These are phyloP conservation scores for Claviceps lovelessii DNA, from an alignment of 2,329 filamentous ascomycete genomes.

Conservation along the genomic window DNA sequence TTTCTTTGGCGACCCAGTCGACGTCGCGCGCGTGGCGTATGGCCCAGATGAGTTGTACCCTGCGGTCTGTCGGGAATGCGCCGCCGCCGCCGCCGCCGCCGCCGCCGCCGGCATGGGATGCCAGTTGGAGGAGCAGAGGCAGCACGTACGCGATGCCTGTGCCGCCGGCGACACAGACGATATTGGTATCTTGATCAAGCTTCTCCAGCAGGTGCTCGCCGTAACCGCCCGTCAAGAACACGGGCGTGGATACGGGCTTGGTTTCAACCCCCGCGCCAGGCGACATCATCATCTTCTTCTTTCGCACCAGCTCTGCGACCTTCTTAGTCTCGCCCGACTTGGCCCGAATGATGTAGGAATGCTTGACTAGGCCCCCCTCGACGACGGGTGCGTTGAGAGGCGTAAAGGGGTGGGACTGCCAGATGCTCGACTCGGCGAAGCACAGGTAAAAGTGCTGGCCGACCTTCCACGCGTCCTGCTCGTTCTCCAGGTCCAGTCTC, in stretches of 20 bases:
- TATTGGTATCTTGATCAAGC: slow-evolving; percentile 25
- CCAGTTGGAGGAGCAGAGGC: slow-evolving; percentile 20
- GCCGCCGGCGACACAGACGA: slow-evolving; percentile 26
- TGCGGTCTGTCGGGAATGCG: slow-evolving; percentile 28
- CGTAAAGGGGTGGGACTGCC: slow-evolving; percentile 62
- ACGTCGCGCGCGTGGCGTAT: slow-evolving; percentile 40
- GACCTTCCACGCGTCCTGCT: slow-evolving; percentile 45
- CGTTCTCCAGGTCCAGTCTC: slow-evolving; percentile 49
- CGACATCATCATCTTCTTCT: slow-evolving; percentile 12
- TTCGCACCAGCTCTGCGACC: slow-evolving; percentile 30
- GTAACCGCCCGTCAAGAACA: slow-evolving; percentile 51
- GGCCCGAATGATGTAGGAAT: slow-evolving; percentile 44
- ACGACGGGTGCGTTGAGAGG: slow-evolving; percentile 39
- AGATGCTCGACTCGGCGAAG: slow-evolving; percentile 51
- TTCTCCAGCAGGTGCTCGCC: slow-evolving; percentile 35
- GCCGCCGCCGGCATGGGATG: slow-evolving; percentile 20
- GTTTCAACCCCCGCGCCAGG: slow-evolving; percentile 9
- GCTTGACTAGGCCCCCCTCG: slow-evolving; percentile 26
- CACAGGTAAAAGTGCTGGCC: slow-evolving; percentile 61
- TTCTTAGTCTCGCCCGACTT: slow-evolving; percentile 45
- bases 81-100: slow-evolving; percentile 29
- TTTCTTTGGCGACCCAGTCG: slow-evolving; percentile 43
- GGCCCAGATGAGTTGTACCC: slow-evolving; percentile 51
- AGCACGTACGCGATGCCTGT: slow-evolving; percentile 27
- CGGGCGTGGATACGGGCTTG: slow-evolving; percentile 27